Percentiles rank a stretch among this genome's conserved stretches.
Conservation (phyloP, 495 filamentous ascomycete genomes). For the Aspergillus nanangensis region DNA sequence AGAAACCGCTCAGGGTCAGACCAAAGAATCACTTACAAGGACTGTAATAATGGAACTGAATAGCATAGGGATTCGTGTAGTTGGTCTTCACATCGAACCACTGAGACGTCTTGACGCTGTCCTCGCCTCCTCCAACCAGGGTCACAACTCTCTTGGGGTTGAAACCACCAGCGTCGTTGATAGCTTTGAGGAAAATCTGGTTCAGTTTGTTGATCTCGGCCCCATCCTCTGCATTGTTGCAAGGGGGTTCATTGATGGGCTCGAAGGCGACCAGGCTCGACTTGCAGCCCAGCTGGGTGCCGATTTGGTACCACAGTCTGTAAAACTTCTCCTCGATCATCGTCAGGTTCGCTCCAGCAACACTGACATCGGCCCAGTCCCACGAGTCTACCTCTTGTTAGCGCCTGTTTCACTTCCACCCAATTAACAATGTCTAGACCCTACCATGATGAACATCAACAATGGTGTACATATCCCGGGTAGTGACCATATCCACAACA, state of each 20-base stretch:
- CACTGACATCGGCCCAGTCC: slow-evolving; percentile 55
- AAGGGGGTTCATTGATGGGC: slow-evolving; percentile 57
- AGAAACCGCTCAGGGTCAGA: neutral
- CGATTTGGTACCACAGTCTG: slow-evolving; percentile 56
- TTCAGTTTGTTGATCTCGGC: slow-evolving; percentile 52
- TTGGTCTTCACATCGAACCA: slow-evolving; percentile 48
- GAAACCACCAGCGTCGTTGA: slow-evolving; percentile 51
- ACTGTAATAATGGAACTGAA: slow-evolving; percentile 62
- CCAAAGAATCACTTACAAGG: slow-evolving; percentile 51
- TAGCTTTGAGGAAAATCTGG: slow-evolving; percentile 51
- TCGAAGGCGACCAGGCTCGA: slow-evolving; percentile 54
- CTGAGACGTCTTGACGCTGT: slow-evolving; percentile 47
- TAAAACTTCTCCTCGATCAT: slow-evolving; percentile 55
- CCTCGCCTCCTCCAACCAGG: slow-evolving; percentile 46
- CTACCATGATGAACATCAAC: slow-evolving; percentile 56
- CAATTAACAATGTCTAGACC: too few relatives aligned
- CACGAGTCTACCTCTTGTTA: slow-evolving; percentile 38
- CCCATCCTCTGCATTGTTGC: slow-evolving; percentile 44
- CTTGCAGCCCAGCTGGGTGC: slow-evolving; percentile 50
- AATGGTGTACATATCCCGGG: slow-evolving; percentile 47
- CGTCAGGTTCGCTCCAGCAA: slow-evolving; percentile 40
- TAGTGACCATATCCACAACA: slow-evolving; percentile 53
- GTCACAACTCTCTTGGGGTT: slow-evolving; percentile 55
- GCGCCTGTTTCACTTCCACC: too few relatives aligned
- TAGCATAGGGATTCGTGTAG: slow-evolving; percentile 53